Conservation (phyloP, 192 early-diverging fungal genomes). For the Rhizophagus sp. region DNA sequence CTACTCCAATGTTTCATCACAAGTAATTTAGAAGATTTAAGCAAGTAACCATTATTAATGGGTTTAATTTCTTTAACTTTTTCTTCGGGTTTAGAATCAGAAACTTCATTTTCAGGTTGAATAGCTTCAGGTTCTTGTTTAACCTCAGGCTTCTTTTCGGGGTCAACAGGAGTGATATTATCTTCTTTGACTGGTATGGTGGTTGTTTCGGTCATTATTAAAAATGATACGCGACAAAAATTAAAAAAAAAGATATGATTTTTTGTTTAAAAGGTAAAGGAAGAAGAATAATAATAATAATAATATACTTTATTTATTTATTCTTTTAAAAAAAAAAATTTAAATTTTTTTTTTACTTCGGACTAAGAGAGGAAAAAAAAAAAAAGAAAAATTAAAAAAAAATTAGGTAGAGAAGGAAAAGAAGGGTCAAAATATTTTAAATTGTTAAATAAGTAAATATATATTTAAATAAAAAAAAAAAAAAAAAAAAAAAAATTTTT, state of each 20-base stretch:
- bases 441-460: no score
- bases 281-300: no score
- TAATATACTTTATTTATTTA: no score
- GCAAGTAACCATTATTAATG: neutral
- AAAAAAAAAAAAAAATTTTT: neutral
- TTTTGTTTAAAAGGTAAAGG: neutral
- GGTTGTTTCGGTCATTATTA: neutral
- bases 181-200: neutral
- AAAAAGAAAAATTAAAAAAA: no score
- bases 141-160: neutral
- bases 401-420: no score
- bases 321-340: no score
- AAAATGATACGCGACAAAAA: neutral
- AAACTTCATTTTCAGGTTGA: neutral
- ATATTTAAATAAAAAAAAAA: no score
- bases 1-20: neutral
- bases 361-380: no score
- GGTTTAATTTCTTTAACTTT: neutral
- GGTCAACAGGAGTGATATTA: neutral
- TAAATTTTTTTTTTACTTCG: no score
- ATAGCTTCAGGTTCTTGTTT: neutral
- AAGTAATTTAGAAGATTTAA: neutral
- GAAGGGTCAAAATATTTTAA: no score
- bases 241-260: neutral
- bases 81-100: neutral